Base-by-base conservation (phyloP, 495 filamentous ascomycete species). In the Penicillium psychrofluorescens region DNA sequence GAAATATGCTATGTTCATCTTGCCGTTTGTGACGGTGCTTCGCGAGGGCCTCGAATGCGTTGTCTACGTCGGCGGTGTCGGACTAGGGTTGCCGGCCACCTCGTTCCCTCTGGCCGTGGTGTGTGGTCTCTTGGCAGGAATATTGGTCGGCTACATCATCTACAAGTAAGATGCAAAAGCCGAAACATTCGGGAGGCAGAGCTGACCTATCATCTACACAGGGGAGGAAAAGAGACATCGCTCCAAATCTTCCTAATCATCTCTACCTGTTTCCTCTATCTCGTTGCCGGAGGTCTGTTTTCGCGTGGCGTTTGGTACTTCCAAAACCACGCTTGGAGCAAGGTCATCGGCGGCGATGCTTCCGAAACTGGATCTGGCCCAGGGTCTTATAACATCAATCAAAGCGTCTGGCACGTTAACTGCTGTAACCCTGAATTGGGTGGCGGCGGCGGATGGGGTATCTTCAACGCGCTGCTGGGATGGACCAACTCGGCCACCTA, bases 401-500 rank as follows among this genome's bases (percentile, higher is more conserved):
- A 81, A 50, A 90, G 80, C 38, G 88, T 95, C 3, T 95, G 90
- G 90, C 90, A 96, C 56, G 80, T 95, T 39, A 94, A 95, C 54
- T 95, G 86, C 69, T 94, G 88, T 61, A 90, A 76, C 43, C 80
- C 89, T 0, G 62, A 70, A 14, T 38, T 84, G 11, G 80, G 81
- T 41, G 86, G 85, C 29, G 88, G 86, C 12, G 79, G 78, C 36
- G 88, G 88, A 16, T 96, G 90, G 90, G 89, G 88, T 36, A 78
- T 95, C 56, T 94, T 95, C 72, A 94, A 91, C 49, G 80, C 86
- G 12, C 64, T 82, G 10, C 50, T 76, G 8, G 90, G 90, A 15
- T 96, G 90, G 90, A 78, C 81, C 45, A 95, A 95, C 63, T 86
- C 85, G 0, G 90, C 88, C 1, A 91, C 88, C 0, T 88, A 91